Conservation (phyloP, 2,329 filamentous ascomycete species). For the Trematosphaeria pertusa region DNA sequence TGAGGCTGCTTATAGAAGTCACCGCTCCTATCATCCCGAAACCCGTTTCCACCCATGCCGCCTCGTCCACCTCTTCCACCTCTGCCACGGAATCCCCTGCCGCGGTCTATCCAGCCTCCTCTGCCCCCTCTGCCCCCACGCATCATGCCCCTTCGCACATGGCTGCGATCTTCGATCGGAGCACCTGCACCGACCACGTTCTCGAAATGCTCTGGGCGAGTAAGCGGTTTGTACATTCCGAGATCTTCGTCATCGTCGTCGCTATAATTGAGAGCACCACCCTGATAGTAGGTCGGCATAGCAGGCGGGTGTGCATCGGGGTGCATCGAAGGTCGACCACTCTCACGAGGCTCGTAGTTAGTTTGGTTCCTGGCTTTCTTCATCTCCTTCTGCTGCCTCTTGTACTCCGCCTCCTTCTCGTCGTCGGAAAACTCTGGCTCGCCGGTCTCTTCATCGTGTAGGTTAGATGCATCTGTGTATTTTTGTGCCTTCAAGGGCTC, state of each 20-base stretch:
- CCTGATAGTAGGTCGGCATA: constrained; percentile 28
- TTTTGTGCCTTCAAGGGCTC: constrained; percentile 79
- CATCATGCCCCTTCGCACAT: constrained; percentile 44
- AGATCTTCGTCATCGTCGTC: constrained; percentile 53
- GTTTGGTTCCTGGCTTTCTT: constrained; percentile 52
- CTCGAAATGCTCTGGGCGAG: constrained; percentile 55
- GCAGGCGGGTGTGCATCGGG: constrained; percentile 29
- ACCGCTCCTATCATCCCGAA: constrained; percentile 18
- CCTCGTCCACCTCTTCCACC: constrained; percentile 33
- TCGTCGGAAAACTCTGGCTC: constrained; percentile 97
- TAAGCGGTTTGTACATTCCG: constrained; percentile 57
- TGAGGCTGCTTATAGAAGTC: constrained; percentile 35
- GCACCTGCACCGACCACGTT: constrained; percentile 52
- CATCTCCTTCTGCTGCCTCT: constrained; percentile 63
- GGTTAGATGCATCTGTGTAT: constrained; percentile 91
- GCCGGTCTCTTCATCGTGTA: constrained; percentile 92
- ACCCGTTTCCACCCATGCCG: too few relatives aligned
- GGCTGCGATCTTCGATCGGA: constrained; percentile 46
- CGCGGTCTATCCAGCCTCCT: constrained; percentile 43
- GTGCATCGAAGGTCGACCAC: constrained; percentile 12
- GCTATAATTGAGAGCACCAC: constrained; percentile 51
- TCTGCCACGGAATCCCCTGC: constrained; percentile 45
- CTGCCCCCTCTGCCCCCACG: constrained; percentile 36
- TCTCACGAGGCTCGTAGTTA: constrained; percentile 26
- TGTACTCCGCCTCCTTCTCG: constrained; percentile 88